Conservation (phyloP, 306 rosid genomes). For the Notholithocarpus densiflorus region DNA sequence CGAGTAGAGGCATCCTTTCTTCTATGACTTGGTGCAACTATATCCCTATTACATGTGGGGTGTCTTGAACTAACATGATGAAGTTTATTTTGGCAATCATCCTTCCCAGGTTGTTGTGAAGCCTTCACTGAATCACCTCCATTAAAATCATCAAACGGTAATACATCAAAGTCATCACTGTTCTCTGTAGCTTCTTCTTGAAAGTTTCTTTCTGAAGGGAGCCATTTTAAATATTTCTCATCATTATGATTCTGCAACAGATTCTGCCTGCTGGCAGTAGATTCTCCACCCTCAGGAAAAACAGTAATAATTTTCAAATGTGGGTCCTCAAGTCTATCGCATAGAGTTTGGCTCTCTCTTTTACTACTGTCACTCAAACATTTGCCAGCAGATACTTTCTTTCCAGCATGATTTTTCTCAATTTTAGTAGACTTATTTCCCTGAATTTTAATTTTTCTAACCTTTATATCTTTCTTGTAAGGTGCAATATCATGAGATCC, state of each 20-base stretch:
- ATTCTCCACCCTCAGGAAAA: constrained; percentile 37
- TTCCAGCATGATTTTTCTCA: constrained; percentile 37
- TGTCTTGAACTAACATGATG: constrained; percentile 61
- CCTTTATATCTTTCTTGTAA: constrained; percentile 39
- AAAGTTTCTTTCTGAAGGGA: constrained; percentile 44
- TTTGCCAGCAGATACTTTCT: constrained; percentile 43
- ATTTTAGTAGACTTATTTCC: constrained; percentile 48
- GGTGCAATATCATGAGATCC: constrained; percentile 37
- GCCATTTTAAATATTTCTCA: constrained; percentile 55
- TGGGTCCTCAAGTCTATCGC: constrained; percentile 35
- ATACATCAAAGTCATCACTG: constrained; percentile 27
- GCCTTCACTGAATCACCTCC: constrained; percentile 51
- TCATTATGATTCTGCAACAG: constrained; percentile 48
- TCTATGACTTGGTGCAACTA: constrained; percentile 68
- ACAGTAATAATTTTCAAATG: constrained; percentile 37
- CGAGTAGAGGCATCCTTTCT: constrained; percentile 68
- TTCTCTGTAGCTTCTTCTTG: constrained; percentile 48
- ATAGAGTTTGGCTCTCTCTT: constrained; percentile 39
- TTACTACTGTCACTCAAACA: constrained; percentile 40
- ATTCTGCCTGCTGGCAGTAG: constrained; percentile 43
- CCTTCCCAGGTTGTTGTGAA: constrained; percentile 53
- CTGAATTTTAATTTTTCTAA: constrained; percentile 39
- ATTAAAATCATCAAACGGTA: constrained; percentile 49
- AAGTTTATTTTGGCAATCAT: constrained; percentile 60
- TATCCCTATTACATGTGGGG: constrained; percentile 54